Evolutionary conservation across 305 asterid genomes (phyloP).

Genomic region (Solanum hybrid): DNA sequence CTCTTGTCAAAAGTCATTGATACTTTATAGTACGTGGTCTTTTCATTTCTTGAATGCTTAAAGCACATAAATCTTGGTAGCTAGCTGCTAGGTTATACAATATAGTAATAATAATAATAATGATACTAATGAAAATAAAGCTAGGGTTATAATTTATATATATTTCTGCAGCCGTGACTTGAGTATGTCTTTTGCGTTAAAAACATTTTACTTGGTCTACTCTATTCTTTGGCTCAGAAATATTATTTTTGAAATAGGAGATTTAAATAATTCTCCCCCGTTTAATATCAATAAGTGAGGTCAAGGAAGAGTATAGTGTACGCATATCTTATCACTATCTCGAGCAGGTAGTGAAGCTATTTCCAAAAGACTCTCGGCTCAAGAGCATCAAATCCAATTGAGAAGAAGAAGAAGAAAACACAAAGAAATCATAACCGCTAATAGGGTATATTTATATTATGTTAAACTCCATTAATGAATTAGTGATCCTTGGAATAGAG

Average conservation of each 20-base stretch:
- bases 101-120: not conserved
- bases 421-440: not conserved
- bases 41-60: not conserved
- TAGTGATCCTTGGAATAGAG: not conserved
- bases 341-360: not conserved
- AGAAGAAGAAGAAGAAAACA: not conserved
- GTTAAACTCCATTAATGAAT: not conserved
- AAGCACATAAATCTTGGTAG: not conserved
- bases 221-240: not conserved
- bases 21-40: constrained; percentile 3
- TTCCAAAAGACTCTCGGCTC: too few relatives aligned
- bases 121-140: not conserved
- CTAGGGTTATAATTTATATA: not conserved
- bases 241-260: not conserved
- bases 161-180: not conserved
- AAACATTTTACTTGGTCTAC: not conserved
- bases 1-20: not conserved
- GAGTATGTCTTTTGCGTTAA: not conserved
- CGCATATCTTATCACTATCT: too few relatives aligned
- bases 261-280: not conserved
- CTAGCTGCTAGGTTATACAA: not conserved
- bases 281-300: not conserved
- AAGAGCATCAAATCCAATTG: not conserved
- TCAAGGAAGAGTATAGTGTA: not conserved
- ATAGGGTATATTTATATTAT: too few relatives aligned